Evolutionary conservation across 2,329 filamentous ascomycete genomes (phyloP), one percentile per base, ranked within the genome.

Genomic region (Raffaelea albimanens): DNA sequence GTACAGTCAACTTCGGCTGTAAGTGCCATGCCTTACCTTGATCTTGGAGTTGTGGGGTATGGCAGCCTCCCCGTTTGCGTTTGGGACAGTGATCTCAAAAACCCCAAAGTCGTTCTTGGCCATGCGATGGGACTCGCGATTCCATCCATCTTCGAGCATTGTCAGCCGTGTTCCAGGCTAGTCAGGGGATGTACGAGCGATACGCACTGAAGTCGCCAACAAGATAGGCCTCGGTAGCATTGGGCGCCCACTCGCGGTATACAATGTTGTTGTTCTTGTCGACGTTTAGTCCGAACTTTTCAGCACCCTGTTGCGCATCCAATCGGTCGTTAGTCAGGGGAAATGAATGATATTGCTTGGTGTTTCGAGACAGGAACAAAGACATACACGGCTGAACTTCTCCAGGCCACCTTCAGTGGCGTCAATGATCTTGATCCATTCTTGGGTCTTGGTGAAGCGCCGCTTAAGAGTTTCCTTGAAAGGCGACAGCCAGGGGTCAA

Each of bases 171-270:
- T 2, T 18, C 40, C 19, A 20, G 31, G 14, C 36, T n/a, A n/a
- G 25, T 29, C 13, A 13, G 13, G 7, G 25, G 16, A 29, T 31
- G 38, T 44, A 29, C 48, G 19, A 14, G 4, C 16, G 10, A 3
- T 5, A 62, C 82, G 56, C 71, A 90, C 85, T 98, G 73, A 97
- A 98, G 57, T 97, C 93, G 52, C 93, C 93, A 57, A 95, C 84
- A 45, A 98, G 76, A 62, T 82, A 89, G 44, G 93, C 93, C 59
- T 85, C 75, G 38, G 80, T 72, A 46, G 89, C 91, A 70, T 89
- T 94, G 22, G 93, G 90, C 1, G 93, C 93, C 93, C 93, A 98
- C 75, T 98, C 93, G 57, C 88, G 79, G 67, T 98, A 98, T 49
- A 76, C 73, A 55, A 98, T 88, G 64, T 90, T 89, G 63, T 87